Evolutionary conservation across 2,329 filamentous ascomycete genomes (phyloP), one percentile per base, ranked within the genome.

Genomic region (Ascochyta rabiei): DNA sequence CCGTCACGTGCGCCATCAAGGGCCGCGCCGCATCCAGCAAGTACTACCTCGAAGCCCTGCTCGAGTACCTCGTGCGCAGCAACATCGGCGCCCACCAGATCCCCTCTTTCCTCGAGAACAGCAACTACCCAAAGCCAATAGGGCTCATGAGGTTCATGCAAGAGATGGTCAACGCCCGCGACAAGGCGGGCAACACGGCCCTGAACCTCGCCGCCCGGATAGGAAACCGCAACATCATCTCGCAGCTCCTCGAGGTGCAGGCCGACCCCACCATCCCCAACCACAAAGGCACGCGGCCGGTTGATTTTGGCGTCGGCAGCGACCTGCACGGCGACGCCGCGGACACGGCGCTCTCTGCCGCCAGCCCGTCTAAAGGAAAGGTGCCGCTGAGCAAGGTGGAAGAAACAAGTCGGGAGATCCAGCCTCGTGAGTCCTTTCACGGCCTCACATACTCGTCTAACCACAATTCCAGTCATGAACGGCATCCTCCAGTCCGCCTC

Each of bases 91-190:
- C 66, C 45, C 69, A 61, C 45, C 71, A 74, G 39, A 50, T 69
- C 12, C 64, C 63, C 15, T 68, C 68, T 4, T 75, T 73, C 51
- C 70, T 74, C 23, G 89, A 87, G 52, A 82, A 81, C 5, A 81
- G 84, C 21, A 84, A 72, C 57, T 59, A 75, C 59, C 77, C 76
- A 37, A 89, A 85, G 49, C 90, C 84, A 59, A 96, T 98, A 76
- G 91, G 89, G 21, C 83, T 99, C 48, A 93, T 91, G 26, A 87
- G 91, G 33, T 99, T 99, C 77, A 96, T 99, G 85, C 91, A 89
- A 43, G 93, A 98, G 71, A 96, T 99, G 74, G 93, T 99, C 56
- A 98, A 99, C 67, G 89, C 93, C 0, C 90, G 93, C 67, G 95
- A 99, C 75, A 92, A 93, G 67, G 89, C 90, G 30, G 95, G 95